A percentile compares a stretch with the other conserved stretches of the same genome.
phyloP scores from a whole-genome alignment of 345 rosid species.

The Salix suchowensis region DNA sequence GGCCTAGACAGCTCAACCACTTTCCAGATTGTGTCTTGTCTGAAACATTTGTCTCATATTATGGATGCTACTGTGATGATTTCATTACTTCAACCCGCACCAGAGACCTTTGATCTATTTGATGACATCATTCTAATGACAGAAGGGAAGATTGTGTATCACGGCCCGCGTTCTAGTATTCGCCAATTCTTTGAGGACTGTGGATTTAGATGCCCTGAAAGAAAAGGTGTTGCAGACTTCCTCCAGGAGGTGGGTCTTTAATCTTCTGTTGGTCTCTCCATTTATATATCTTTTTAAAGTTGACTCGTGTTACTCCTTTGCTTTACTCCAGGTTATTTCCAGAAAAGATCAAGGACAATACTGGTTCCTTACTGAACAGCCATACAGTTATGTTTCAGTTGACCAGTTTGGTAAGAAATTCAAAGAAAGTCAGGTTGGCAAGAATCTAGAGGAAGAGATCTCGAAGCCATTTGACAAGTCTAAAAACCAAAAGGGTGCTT shows the following conservation, averaged over 20 bases:
- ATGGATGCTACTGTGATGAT: conserved; percentile 51
- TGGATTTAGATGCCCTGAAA: conserved; percentile 57
- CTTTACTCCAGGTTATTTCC: conserved; percentile 47
- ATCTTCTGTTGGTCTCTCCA: neutral
- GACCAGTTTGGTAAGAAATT: conserved; percentile 39
- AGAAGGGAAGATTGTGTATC: conserved; percentile 56
- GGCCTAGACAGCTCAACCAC: conserved; percentile 72
- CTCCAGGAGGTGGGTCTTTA: conserved; percentile 47
- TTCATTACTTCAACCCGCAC: conserved; percentile 70
- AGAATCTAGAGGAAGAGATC: conserved; percentile 32
- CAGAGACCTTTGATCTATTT: conserved; percentile 56
- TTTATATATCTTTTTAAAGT: neutral
- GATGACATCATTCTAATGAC: conserved; percentile 60
- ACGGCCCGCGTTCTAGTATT: conserved; percentile 43
- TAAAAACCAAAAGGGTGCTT: conserved; percentile 32
- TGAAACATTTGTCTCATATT: conserved; percentile 53
- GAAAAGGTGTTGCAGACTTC: conserved; percentile 64
- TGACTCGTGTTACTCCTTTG: no score
- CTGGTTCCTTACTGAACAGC: conserved; percentile 34
- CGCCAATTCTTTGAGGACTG: conserved; percentile 48
- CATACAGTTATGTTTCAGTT: conserved; percentile 34
- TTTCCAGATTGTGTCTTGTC: conserved; percentile 52
- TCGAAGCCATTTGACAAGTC: conserved; percentile 36
- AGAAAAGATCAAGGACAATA: conserved; percentile 62
- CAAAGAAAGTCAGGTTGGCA: conserved; percentile 30